Evolutionary conservation across 192 early-diverging fungal species (phyloP).

Genomic region (Coemansia sp.): DNA sequence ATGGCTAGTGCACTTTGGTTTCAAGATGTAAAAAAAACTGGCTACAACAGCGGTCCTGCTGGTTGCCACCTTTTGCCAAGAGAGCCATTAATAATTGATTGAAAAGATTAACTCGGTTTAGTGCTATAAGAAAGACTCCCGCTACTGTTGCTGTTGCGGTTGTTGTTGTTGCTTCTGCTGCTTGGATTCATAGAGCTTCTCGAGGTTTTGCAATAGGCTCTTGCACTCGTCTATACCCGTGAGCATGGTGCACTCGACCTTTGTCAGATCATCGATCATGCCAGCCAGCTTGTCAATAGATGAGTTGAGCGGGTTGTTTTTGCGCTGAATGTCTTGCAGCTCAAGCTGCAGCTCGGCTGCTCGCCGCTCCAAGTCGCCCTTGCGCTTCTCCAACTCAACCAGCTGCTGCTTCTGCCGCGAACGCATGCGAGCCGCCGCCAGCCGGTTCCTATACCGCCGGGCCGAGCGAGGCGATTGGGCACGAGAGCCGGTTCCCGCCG

Average conservation of each 20-base stretch:
- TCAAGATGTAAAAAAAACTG: too few relatives aligned
- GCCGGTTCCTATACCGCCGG: slow-evolving; percentile 32
- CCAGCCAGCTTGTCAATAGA: slow-evolving; percentile 33
- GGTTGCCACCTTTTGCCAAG: too few relatives aligned
- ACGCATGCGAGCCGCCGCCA: slow-evolving; percentile 48
- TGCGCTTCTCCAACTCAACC: slow-evolving; percentile 41
- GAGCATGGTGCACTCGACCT: slow-evolving; percentile 41
- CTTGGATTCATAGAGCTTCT: slow-evolving; percentile 15
- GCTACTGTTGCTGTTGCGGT: neutral
- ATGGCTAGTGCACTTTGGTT: neutral
- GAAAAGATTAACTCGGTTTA: too few relatives aligned
- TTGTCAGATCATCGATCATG: slow-evolving; percentile 42
- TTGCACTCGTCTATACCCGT: slow-evolving; percentile 45
- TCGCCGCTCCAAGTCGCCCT: slow-evolving; percentile 26
- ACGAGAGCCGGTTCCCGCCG: neutral
- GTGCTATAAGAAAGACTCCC: neutral
- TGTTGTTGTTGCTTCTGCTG: neutral
- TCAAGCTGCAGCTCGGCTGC: slow-evolving; percentile 33
- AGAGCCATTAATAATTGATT: too few relatives aligned
- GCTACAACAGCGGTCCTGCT: too few relatives aligned
- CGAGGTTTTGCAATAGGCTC: slow-evolving; percentile 27
- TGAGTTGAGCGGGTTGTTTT: slow-evolving; percentile 28
- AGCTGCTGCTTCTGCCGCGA: slow-evolving; percentile 46
- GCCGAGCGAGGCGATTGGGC: slow-evolving; percentile 38
- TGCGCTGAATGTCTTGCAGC: slow-evolving; percentile 24